phyloP scores from a whole-genome alignment of 441 rosid species.

The Omphalea diandra region DNA sequence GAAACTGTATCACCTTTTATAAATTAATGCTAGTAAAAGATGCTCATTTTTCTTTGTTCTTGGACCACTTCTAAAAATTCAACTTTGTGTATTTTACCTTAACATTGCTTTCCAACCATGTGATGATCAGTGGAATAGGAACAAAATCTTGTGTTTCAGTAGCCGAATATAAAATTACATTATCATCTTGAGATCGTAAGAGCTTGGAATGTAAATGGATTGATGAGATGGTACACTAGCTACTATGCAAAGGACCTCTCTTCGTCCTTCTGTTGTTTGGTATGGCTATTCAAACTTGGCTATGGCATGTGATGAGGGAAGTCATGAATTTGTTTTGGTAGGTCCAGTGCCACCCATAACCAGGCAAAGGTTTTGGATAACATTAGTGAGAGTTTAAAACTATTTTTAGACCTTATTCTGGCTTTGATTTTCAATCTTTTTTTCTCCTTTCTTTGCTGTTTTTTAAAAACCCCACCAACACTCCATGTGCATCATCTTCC shows the following conservation, averaged over 20 bases:
- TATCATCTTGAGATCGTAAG: neutral
- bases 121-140: constrained; percentile 18
- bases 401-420: neutral
- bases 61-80: constrained; percentile 12
- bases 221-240: neutral
- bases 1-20: neutral
- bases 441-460: neutral
- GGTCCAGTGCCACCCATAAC: constrained; percentile 30
- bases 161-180: neutral
- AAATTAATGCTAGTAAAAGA: neutral
- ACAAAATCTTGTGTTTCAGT: constrained; percentile 11
- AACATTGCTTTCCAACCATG: constrained; percentile 17
- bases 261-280: constrained; percentile 9
- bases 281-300: constrained; percentile 3
- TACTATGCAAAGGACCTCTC: neutral
- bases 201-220: constrained; percentile 1
- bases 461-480: constrained; percentile 34
- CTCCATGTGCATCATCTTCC: constrained; percentile 57
- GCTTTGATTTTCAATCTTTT: constrained; percentile 11
- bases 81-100: constrained; percentile 8
- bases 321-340: constrained; percentile 21
- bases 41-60: neutral
- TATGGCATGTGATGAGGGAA: constrained; percentile 37
- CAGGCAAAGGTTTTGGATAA: constrained; percentile 28
- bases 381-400: constrained; percentile 13